Percentiles rank a stretch among this genome's conserved stretches.
Evolutionary conservation across 371 early-diverging fungal genomes (phyloP).

Genomic region (Mucor piriformis): DNA sequence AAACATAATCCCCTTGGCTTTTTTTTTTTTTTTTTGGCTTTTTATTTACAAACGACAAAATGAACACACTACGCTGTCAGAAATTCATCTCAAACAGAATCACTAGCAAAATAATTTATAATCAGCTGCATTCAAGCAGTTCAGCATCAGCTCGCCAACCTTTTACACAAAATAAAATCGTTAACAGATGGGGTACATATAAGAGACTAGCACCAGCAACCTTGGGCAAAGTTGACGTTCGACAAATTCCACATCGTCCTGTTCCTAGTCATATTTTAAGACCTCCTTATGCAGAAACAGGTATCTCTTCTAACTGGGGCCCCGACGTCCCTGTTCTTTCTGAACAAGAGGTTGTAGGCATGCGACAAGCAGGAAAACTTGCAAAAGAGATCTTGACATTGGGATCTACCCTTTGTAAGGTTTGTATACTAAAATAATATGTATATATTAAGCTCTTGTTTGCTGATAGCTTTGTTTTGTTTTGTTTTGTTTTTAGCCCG

Average conservation of each 20-base stretch:
- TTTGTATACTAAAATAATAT: no score
- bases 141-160: neutral
- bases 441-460: neutral
- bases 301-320: conserved; percentile 66
- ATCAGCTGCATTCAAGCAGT: no score
- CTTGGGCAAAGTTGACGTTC: conserved; percentile 30
- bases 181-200: conserved; percentile 32
- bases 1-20: no score
- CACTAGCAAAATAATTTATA: no score
- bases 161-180: neutral
- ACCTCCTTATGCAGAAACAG: conserved; percentile 78
- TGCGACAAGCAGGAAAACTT: conserved; percentile 69
- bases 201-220: conserved; percentile 41
- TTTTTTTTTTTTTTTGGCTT: no score
- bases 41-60: no score
- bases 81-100: no score
- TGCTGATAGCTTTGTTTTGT: no score
- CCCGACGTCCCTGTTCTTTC: conserved; percentile 36
- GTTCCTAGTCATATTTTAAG: conserved; percentile 69
- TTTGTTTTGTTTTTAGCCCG: conserved; percentile 37
- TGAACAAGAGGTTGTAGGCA: conserved; percentile 64
- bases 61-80: no score
- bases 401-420: conserved; percentile 41
- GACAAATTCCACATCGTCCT: conserved; percentile 49
- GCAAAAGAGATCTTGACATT: conserved; percentile 65